Evolutionary conservation across 768 basidiomycete species (phyloP), one percentile per base, ranked within the genome.

Genomic region (Panellus pusillus): DNA sequence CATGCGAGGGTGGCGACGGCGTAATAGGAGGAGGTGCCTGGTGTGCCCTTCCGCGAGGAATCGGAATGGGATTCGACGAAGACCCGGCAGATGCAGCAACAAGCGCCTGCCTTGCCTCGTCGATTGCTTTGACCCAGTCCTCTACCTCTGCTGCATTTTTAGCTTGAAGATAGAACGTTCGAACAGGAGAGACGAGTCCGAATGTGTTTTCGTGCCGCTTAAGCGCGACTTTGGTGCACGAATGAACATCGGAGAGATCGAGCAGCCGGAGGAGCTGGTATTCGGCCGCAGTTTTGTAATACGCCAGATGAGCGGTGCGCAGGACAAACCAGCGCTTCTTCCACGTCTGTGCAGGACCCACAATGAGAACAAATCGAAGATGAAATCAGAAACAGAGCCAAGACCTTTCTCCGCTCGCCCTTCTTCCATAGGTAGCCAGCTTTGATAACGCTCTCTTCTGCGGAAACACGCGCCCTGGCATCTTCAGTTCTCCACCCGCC

Each of bases 281-380:
- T 71, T 99, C 96, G 52, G 91, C 89, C 29, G 89, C 86, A 44
- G 83, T 93, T 77, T 98, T 98, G 83, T 98, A 98, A 72, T 96
- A 98, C 4, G 93, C 93, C 45, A 99, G 74, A 70, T 97, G 93
- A 2, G 89, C 89, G 0, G 92, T 83, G 15, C 96, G 83, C 54
- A 99, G 74, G 2, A 99, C 97, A 63, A 98, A 98, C 96, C 96
- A 98, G 18, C 95, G 83, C 72, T 94, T 95, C 80, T 98, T 98
- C 97, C 97, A 99, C 1, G 90, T 93, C 94, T 96, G 65, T n/a
- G 24, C 6, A 11, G 12, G 13, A 18, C n/a, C 39, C 1, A 12
- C 17, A 36, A 24, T 3, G 2, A 41, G 1, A 48, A 39, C 37
- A 38, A 57, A 44, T 38, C 28, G 44, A 47, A 50, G 19, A 48